A percentile compares a stretch with the other conserved stretches of the same genome.
phyloP scores from a whole-genome alignment of 2,329 filamentous ascomycete genomes.

The Pseudogymnoascus sp. region DNA sequence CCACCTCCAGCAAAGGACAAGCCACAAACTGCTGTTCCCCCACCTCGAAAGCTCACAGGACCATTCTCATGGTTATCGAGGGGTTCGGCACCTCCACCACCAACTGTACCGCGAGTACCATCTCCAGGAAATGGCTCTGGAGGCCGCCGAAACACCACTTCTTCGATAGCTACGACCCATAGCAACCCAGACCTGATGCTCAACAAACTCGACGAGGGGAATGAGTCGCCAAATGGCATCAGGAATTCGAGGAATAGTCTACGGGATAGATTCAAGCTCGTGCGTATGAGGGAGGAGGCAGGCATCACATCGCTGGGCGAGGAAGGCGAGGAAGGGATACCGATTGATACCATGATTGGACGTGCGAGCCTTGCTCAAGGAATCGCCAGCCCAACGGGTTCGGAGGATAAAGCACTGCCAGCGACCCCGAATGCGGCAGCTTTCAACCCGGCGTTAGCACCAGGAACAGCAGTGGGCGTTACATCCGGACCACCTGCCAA shows the following conservation, averaged over 20 bases:
- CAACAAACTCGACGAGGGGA: slow-evolving; percentile 69
- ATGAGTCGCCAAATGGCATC: slow-evolving; percentile 45
- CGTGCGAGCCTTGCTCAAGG: slow-evolving; percentile 32
- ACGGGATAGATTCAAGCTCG: slow-evolving; percentile 69
- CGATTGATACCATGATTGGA: slow-evolving; percentile 34
- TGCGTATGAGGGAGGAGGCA: slow-evolving; percentile 67
- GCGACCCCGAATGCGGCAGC: slow-evolving; percentile 47
- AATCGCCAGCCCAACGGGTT: slow-evolving; percentile 34
- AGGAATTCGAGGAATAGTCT: slow-evolving; percentile 52
- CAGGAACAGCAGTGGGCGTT: slow-evolving; percentile 78
- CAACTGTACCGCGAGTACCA: slow-evolving; percentile 31
- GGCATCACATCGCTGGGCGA: slow-evolving; percentile 48
- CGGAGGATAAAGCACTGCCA: slow-evolving; percentile 23
- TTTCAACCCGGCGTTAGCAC: slow-evolving; percentile 64
- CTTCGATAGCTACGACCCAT: slow-evolving; percentile 67
- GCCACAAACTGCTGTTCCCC: slow-evolving; percentile 21
- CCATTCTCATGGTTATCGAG: slow-evolving; percentile 82
- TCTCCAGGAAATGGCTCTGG: slow-evolving; percentile 23
- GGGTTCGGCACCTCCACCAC: slow-evolving; percentile 50
- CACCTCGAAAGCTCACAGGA: slow-evolving; percentile 67
- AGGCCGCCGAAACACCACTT: slow-evolving; percentile 64
- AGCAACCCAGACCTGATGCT: slow-evolving; percentile 78
- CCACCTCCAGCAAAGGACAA: slow-evolving; percentile 17
- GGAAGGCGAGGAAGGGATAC: slow-evolving; percentile 31
- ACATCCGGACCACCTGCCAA: slow-evolving; percentile 66